phyloP scores from a whole-genome alignment of 768 basidiomycete genomes.

The Lactarius evosmus region DNA sequence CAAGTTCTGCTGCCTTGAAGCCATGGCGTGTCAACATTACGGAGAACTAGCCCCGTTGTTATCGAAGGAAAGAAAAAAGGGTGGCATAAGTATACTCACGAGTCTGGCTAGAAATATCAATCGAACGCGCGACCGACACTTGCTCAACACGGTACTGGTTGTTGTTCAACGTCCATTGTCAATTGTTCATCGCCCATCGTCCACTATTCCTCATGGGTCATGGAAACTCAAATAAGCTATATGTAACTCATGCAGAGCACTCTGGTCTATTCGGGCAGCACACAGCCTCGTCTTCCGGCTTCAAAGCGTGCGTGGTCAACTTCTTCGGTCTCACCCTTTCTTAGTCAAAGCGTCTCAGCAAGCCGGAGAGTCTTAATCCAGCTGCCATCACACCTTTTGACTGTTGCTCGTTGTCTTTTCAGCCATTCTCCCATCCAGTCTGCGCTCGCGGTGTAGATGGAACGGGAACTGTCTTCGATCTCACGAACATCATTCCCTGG shows the following conservation, averaged over 20 bases:
- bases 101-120: neutral
- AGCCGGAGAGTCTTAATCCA: constrained; percentile 63
- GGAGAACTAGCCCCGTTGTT: neutral
- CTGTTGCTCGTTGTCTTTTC: constrained; percentile 88
- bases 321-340: constrained; percentile 26
- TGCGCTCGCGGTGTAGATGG: constrained; percentile 81
- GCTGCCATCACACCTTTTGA: constrained; percentile 75
- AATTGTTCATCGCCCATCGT: neutral
- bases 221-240: constrained; percentile 83
- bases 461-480: constrained; percentile 78
- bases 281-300: constrained; percentile 68
- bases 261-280: constrained; percentile 77
- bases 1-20: neutral
- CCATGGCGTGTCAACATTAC: constrained; percentile 11
- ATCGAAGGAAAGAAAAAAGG: neutral
- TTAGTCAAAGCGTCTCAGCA: constrained; percentile 40
- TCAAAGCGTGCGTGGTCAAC: constrained; percentile 51
- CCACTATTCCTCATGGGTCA: constrained; percentile 57
- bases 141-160: neutral
- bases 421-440: constrained; percentile 86
- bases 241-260: constrained; percentile 88
- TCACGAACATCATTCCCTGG: constrained; percentile 93
- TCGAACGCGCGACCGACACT: neutral
- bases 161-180: neutral
- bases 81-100: neutral